These are phyloP conservation scores for Diaporthe citrichinensis DNA, from an alignment of 2,329 filamentous ascomycete species.

Conservation along the genomic window DNA sequence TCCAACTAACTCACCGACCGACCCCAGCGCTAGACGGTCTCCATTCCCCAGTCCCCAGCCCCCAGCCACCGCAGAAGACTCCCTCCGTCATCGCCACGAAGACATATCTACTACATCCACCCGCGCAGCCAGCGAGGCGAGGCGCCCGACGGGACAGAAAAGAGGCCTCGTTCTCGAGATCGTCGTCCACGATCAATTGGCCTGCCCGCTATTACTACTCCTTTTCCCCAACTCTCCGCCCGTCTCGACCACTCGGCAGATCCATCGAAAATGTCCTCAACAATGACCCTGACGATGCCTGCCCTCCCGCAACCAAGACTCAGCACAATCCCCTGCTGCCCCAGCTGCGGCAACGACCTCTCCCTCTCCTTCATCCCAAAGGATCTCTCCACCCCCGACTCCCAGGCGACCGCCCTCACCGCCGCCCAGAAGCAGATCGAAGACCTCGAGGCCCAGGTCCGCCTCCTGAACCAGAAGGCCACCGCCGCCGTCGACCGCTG, in stretches of 20 bases:
- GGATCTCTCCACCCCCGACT: slow-evolving; percentile 54
- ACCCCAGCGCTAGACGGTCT: neutral
- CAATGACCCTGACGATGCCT: slow-evolving; percentile 54
- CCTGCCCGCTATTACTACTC: neutral
- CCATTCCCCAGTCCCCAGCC: slow-evolving; percentile 4
- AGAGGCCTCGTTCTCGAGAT: slow-evolving; percentile 14
- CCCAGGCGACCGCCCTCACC: slow-evolving; percentile 60
- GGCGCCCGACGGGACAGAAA: neutral
- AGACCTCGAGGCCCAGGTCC: slow-evolving; percentile 80
- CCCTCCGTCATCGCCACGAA: slow-evolving; percentile 2
- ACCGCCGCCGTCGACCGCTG: slow-evolving; percentile 74
- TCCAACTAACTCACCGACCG: slow-evolving; percentile 9
- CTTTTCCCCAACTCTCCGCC: neutral
- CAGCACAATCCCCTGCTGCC: slow-evolving; percentile 58
- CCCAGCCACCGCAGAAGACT: slow-evolving; percentile 6
- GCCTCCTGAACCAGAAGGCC: slow-evolving; percentile 78
- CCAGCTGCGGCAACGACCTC: slow-evolving; percentile 63
- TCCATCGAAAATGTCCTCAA: slow-evolving; percentile 45
- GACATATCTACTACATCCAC: neutral
- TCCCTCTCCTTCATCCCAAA: slow-evolving; percentile 51
- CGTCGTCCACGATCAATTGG: neutral
- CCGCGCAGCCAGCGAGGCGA: slow-evolving; percentile 19
- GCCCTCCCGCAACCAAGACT: slow-evolving; percentile 45
- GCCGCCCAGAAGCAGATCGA: slow-evolving; percentile 72
- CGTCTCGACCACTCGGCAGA: neutral